Evolutionary conservation across 345 rosid species (phyloP).

Genomic region (Bruguiera sexangula): DNA sequence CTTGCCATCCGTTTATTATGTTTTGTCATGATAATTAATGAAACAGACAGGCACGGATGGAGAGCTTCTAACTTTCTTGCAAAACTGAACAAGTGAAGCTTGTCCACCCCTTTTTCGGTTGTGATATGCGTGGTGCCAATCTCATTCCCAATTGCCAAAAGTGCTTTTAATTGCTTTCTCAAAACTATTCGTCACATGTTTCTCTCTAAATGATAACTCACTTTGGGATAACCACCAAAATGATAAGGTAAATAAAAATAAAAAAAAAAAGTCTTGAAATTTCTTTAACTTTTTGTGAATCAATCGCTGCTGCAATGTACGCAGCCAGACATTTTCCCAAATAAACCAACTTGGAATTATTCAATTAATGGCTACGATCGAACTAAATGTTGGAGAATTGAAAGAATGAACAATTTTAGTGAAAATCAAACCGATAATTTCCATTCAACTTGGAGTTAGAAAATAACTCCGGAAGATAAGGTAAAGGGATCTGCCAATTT

Average conservation of each 20-base stretch:
- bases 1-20: conserved; percentile 6
- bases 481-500: neutral
- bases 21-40: conserved; percentile 6
- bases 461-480: neutral
- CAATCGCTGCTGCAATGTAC: no score
- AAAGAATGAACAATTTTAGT: conserved; percentile 25
- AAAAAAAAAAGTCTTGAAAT: no score
- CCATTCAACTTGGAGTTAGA: neutral
- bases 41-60: conserved; percentile 9
- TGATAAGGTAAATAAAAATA: no score
- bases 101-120: conserved; percentile 32
- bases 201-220: neutral
- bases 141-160: conserved; percentile 6
- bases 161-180: neutral
- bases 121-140: conserved; percentile 14
- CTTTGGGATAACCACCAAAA: no score
- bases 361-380: no score
- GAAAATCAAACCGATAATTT: neutral
- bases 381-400: conserved; percentile 4
- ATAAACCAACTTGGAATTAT: no score
- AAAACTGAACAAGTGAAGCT: conserved; percentile 26
- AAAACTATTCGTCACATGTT: neutral
- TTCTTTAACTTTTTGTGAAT: no score
- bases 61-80: conserved; percentile 24
- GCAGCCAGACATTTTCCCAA: no score